Evolutionary conservation across 1,139 yeast genomes (phyloP), one percentile per base, ranked within the genome.

Genomic region (Pichia sp.): DNA sequence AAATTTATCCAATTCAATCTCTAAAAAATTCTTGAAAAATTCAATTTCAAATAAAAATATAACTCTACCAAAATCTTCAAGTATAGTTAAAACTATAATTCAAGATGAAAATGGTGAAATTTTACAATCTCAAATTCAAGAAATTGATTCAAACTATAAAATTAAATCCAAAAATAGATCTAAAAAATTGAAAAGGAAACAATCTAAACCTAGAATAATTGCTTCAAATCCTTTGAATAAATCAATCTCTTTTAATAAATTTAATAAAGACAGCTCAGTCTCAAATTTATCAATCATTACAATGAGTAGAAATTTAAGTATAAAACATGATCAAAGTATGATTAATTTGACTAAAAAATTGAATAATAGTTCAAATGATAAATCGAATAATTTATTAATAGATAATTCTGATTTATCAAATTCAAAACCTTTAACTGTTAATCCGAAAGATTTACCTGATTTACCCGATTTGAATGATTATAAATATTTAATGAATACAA

Each of bases 21-120:
- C 46, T 5, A n/a, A n/a, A n/a, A n/a, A n/a, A n/a, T n/a, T n/a
- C n/a, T n/a, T 26, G 30, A 26, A 6, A 26, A 26, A 26, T 14
- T 26, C 30, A 5, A 39, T 30, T 14, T 38, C 42, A 4, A 28
- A 17, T 24, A 39, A 15, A 14, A 15, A 33, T 12, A 28, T 38
- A n/a, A 32, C 30, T 14, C 32, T 33, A 23, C 48, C 51, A 34
- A 45, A 42, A 32, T 70, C 78, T 2, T 63, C 69, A 9, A 68
- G 77, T 32, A 64, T 52, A n/a, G 43, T 56, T 19, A 71, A 66
- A 40, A 73, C 79, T 1, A 70, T 71, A 0, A 59, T 64, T 34
- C 54, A 59, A 28, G 61, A 66, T 46, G 63, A 59, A 25, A 57
- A 63, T 46, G 72, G 71, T 2, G 48, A 59, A 3, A 49, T 56